Percentiles rank a stretch among this genome's conserved stretches.
phyloP scores from a whole-genome alignment of 2,329 filamentous ascomycete species.

The Cladosporium sp. region DNA sequence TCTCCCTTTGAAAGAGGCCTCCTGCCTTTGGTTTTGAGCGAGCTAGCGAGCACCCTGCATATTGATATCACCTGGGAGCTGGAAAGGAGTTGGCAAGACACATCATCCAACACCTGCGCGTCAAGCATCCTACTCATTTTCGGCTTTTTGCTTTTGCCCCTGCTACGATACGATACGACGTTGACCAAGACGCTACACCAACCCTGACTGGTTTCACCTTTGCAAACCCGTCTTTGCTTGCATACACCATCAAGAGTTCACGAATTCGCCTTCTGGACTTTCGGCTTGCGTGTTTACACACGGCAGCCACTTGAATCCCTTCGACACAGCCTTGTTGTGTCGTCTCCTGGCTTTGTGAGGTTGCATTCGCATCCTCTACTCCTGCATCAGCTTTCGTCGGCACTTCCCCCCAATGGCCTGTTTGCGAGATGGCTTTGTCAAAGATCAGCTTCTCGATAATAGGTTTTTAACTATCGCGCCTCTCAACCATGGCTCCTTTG shows the following conservation, averaged over 20 bases:
- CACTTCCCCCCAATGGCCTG: conserved; percentile 64
- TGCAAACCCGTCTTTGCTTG: conserved; percentile 4
- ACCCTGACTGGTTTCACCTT: conserved; percentile 9
- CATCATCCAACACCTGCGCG: neutral
- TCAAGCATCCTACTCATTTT: conserved; percentile 4
- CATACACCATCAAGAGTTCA: conserved; percentile 13
- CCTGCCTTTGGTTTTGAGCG: conserved; percentile 15
- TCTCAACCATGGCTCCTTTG: conserved; percentile 97
- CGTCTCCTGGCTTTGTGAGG: conserved; percentile 4
- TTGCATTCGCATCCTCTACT: conserved; percentile 12
- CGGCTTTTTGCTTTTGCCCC: neutral
- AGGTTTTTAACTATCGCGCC: conserved; percentile 89
- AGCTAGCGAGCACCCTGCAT: conserved; percentile 18
- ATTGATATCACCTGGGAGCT: conserved; percentile 13
- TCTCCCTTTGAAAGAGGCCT: conserved; percentile 32
- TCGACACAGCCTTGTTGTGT: conserved; percentile 1
- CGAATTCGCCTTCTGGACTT: conserved; percentile 15
- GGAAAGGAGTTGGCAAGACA: conserved; percentile 7
- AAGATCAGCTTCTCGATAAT: conserved; percentile 70
- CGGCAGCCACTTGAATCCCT: neutral
- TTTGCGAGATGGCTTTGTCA: conserved; percentile 75
- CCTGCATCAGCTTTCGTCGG: conserved; percentile 10
- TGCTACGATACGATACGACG: conserved; percentile 13
- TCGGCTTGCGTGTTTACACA: conserved; percentile 5
- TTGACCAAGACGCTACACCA: conserved; percentile 1